Percentiles rank a stretch among this genome's conserved stretches.
Evolutionary conservation across 2,329 filamentous ascomycete species (phyloP).

Genomic region (Ophiostoma populinum): DNA sequence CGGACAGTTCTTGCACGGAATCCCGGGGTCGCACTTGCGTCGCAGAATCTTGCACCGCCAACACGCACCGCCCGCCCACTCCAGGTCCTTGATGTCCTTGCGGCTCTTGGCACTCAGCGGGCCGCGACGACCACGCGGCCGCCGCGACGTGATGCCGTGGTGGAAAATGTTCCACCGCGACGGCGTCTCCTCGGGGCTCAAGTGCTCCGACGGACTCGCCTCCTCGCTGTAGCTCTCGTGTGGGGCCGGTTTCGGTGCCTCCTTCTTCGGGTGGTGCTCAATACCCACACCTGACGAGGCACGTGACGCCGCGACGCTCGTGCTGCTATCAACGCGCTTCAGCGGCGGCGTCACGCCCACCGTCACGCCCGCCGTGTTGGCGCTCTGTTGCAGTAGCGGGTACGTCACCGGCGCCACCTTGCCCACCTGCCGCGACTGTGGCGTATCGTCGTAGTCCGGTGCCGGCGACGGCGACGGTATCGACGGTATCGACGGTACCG

Average conservation of each 20-base stretch:
- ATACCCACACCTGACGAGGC: slow-evolving; percentile 1
- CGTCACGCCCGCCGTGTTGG: slow-evolving; percentile 3
- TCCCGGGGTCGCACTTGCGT: slow-evolving; percentile 15
- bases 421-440: background rate
- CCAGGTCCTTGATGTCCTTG: slow-evolving; percentile 16
- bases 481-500: background rate
- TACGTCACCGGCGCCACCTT: slow-evolving; percentile 6
- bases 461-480: background rate
- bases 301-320: slow-evolving; percentile 3
- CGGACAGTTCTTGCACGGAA: slow-evolving; percentile 16
- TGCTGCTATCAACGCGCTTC: slow-evolving; percentile 3
- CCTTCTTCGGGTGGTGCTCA: too few species aligned
- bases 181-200: slow-evolving; percentile 6
- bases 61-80: slow-evolving; percentile 16
- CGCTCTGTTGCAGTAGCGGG: slow-evolving; percentile 4
- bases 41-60: slow-evolving; percentile 18
- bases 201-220: slow-evolving; percentile 1
- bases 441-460: background rate
- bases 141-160: slow-evolving; percentile 12
- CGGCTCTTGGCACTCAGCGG: slow-evolving; percentile 16
- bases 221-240: background rate
- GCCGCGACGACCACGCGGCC: slow-evolving; percentile 15
- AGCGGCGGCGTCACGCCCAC: slow-evolving; percentile 1
- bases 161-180: slow-evolving; percentile 13
- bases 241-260: too few species aligned